Evolutionary conservation across 2,329 filamentous ascomycete species (phyloP), one percentile per base, ranked within the genome.

Genomic region (Fusarium protoensiforme): DNA sequence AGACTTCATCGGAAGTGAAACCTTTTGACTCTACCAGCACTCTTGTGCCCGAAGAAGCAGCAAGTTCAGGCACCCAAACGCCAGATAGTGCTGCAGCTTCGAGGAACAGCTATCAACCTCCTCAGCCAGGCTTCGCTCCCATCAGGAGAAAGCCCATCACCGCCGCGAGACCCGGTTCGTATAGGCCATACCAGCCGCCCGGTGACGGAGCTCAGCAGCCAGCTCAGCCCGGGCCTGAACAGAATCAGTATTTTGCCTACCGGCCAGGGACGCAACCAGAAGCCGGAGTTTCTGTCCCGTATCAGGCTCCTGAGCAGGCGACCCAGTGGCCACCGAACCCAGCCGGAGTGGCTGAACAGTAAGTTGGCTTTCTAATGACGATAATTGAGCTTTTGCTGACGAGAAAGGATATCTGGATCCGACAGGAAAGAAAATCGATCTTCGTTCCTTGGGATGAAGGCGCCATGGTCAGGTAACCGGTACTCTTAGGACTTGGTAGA

Each of bases 361-460:
- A 27, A 22, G 1, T 36, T 73, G 6, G 43, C 51, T 0, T 57
- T 70, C 20, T 63, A 29, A 2, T 24, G 4, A 29, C 6, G 14
- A 13, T 14, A 33, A 9, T 59, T 38, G 3, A 54, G 2, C n/a
- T 9, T 20, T 67, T n/a, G 35, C 57, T 31, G 24, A 33, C 29
- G 6, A 22, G 11, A 22, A 33, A 58, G 56, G 18, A 43, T 62
- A 13, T 14, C 46, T 11, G 53, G 24, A 16, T 58, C 60, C 7
- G 69, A 67, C 8, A 27, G 57, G 2, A 27, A 10, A 8, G 53
- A 58, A 2, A 66, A 70, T 27, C 43, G 69, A 2, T 39, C 61
- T 13, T 73, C 69, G 0, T 72, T 72, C 27, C 70, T 72, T 62
- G 69, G 69, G 0, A 72, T 72, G 69, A 73, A 72, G 43, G 69